Evolutionary conservation across 1,284 basidiomycete species (phyloP), one percentile per base, ranked within the genome.

Genomic region (Microbotryomycetes sp.): DNA sequence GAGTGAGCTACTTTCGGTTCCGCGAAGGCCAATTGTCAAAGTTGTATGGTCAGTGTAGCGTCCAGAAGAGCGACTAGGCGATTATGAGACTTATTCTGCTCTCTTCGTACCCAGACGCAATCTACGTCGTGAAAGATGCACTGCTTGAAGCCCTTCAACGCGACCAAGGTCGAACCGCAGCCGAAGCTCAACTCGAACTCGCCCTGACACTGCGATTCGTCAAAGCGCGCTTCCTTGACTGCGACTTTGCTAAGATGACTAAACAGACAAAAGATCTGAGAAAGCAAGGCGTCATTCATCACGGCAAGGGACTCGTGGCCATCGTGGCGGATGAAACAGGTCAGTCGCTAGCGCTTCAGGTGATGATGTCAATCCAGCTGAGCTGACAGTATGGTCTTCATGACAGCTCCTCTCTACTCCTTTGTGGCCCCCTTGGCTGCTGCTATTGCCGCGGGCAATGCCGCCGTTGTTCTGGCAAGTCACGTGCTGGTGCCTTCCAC

Each of bases 11-110:
- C 32, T 48, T 48, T 16, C 51, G 58, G 3, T 60, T 55, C 53
- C 30, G 22, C 4, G 47, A 60, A n/a, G 53, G 49, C 4, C 58
- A 60, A 30, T 53, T 60, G 47, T 29, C 46, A 30, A 36, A 28
- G 25, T 53, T 60, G 16, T 50, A 42, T 32, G 45, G 58, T 60
- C 19, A 36, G 58, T 48, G 15, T 23, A 26, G 22, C 7, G 22
- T n/a, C 32, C n/a, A 42, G 0, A 7, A 0, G 30, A 26, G n/a
- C 42, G 23, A 6, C 6, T 5, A 23, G 4, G 6, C 22, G 54
- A 19, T 16, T n/a, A 14, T 30, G 15, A 14, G 5, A 45, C 49
- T 22, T 50, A 6, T n/a, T 30, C 19, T 42, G 36, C 36, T 42
- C 12, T 12, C 36, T 19, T 12, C 36, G 36, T 6, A 2, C 14